Evolutionary conservation across 1,139 yeast genomes (phyloP).

Genomic region (Blastobotrys apis): DNA sequence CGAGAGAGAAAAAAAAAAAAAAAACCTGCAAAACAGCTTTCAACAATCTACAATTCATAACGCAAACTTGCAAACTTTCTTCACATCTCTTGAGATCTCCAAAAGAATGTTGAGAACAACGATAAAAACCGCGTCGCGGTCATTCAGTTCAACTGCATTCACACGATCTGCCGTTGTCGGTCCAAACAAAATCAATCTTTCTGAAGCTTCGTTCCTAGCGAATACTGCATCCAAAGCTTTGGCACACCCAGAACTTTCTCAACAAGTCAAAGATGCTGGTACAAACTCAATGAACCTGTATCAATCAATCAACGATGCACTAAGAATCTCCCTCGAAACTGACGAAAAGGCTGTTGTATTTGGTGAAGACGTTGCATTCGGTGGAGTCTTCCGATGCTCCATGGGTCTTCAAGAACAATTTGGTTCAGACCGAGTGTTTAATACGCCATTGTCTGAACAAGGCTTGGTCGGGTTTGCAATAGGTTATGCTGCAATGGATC

Average conservation of each 20-base stretch:
- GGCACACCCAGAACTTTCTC: slow-evolving; percentile 21
- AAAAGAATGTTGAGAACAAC: no score
- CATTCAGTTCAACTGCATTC: background rate
- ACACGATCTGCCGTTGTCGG: background rate
- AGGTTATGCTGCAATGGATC: slow-evolving; percentile 37
- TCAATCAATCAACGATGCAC: slow-evolving; percentile 36
- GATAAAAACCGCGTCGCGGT: no score
- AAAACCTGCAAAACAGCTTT: background rate
- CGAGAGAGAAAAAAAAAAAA: background rate
- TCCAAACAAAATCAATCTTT: slow-evolving; percentile 24
- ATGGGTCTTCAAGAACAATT: slow-evolving; percentile 37
- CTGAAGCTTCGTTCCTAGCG: slow-evolving; percentile 30
- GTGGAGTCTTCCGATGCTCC: slow-evolving; percentile 40
- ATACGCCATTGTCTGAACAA: slow-evolving; percentile 37
- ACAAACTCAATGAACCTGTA: slow-evolving; percentile 33
- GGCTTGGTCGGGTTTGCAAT: slow-evolving; percentile 37
- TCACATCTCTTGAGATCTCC: no score
- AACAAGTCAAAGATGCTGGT: slow-evolving; percentile 15
- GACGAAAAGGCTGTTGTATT: slow-evolving; percentile 36
- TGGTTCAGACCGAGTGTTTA: slow-evolving; percentile 37
- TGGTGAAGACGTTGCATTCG: slow-evolving; percentile 39
- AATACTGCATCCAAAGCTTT: slow-evolving; percentile 23
- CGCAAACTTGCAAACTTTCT: no score
- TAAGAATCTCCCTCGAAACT: slow-evolving; percentile 34
- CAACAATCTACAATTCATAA: no score